Evolutionary conservation across 208 protist species (phyloP), one percentile per base, ranked within the genome.

Genomic region (Trypanosoma lewisi): DNA sequence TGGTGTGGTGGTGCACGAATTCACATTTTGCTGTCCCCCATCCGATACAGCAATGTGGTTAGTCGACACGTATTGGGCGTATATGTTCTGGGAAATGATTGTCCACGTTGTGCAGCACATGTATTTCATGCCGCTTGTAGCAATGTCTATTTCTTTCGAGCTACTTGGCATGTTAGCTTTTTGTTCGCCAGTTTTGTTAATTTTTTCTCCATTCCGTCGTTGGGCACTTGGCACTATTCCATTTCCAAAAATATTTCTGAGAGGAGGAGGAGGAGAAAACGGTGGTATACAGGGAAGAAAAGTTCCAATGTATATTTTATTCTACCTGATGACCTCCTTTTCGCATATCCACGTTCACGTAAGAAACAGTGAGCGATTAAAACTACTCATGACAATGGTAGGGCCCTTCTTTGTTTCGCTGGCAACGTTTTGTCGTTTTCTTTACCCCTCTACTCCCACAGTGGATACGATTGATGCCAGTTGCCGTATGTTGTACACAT

Each of bases 101-200:
- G 60, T 87, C 48, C 75, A 87, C 64, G 61, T 89, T 25, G 42
- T 90, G 8, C 36, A 90, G 71, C 83, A 88, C 70, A 85, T 87
- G 77, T 90, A 91, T 70, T 93, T 87, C 58, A 85, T 87, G 83
- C 83, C 83, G 4, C 66, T 93, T 28, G 70, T 91, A 19, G 78
- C 83, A 44, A 90, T 90, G 83, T 85, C 78, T 25, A 61, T 93
- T 4, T 85, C 83, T 54, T 89, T 80, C 83, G 80, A 93, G 61
- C 47, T 93, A 9, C 16, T 36, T 31, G 72, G 63, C 11, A 39
- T 77, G 31, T 11, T 75, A 8, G 69, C 79, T 45, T 63, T 88
- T 27, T 72, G 62, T 14, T 67, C 75, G 28, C 77, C 77, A 19
- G 76, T 78, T 27, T 57, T 93, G 39, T 52, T 90, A 48, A 68